Base-by-base conservation (phyloP, 2,329 filamentous ascomycete genomes). In the Bimuria novae-zelandiae region DNA sequence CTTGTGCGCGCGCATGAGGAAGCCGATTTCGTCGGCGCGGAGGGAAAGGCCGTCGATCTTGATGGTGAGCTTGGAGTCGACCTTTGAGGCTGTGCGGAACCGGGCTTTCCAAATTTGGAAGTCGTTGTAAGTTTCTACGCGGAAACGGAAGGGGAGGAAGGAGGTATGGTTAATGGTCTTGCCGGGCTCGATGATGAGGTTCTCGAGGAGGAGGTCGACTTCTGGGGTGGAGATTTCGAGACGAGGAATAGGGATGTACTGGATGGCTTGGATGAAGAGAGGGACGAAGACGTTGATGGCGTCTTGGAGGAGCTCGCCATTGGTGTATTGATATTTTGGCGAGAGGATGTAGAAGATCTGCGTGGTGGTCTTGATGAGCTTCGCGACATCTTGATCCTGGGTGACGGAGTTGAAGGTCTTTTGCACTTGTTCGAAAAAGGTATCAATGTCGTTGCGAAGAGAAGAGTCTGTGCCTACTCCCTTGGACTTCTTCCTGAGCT, bases 231-330 rank as follows among this genome's bases (percentile, higher is more conserved):
- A 89, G 4, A 97, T 80, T 72, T 97, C 93, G n/a, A 97, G 75
- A 4, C 93, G 87, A 0, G 92, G 92, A 47, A 97, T 94, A 0
- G 93, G 93, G 3, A 97, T 78, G 73, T 91, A 92, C 70, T 97
- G 92, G 27, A 97, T 81, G 2, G 85, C 84, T 60, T 90, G 82
- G 52, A 97, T 83, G 3, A 92, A 67, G 11, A 91, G 77, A 0
- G 93, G 93, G 4, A 94, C 79, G 68, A 97, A 92, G 11, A 93
- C 85, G 54, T 93, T 88, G 61, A 91, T 81, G 3, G 85, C 78
- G 69, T 97, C 93, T 2, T 85, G 80, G 3, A 94, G 75, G 1
- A 97, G 79, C 23, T 91, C 88, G 0, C 80, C 77, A 67, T 92
- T 93, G 17, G 84, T 80, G 47, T 84, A 81, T 3, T 82, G 75